Conservation (phyloP, 352 stramenopile species). For the Elongisporangium senticosum region DNA sequence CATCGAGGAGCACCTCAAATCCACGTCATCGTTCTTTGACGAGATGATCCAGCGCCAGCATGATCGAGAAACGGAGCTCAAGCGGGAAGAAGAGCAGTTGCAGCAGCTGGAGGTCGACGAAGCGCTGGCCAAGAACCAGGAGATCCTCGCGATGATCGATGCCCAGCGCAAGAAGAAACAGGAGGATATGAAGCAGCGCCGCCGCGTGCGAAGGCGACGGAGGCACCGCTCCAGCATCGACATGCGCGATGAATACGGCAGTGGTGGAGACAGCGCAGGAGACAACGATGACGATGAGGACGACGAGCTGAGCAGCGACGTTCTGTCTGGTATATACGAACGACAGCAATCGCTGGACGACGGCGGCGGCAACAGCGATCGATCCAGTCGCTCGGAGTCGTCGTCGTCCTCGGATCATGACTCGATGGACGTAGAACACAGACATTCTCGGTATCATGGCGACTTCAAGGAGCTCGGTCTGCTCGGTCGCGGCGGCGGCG, state of each 20-base stretch:
- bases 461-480: constrained; percentile 85
- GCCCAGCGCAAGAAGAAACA: constrained; percentile 62
- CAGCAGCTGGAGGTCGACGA: constrained; percentile 56
- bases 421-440: constrained; percentile 30
- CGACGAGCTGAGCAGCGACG: constrained; percentile 28
- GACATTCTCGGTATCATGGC: constrained; percentile 73
- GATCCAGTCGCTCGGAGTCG: constrained; percentile 16
- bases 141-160: constrained; percentile 77
- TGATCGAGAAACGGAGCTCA: constrained; percentile 49
- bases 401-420: constrained; percentile 50
- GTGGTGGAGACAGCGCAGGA: constrained; percentile 8
- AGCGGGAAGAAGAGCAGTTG: constrained; percentile 48
- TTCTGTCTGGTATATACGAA: constrained; percentile 31
- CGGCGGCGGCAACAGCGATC: constrained; percentile 11
- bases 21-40: constrained; percentile 85
- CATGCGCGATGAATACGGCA: constrained; percentile 21
- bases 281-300: constrained; percentile 20
- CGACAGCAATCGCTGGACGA: constrained; percentile 20
- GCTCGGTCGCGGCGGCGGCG: constrained; percentile 73
- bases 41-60: constrained; percentile 85
- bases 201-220: constrained; percentile 23
- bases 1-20: constrained; percentile 73
- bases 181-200: constrained; percentile 55
- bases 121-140: constrained; percentile 56
- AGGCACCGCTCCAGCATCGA: constrained; percentile 61